Evolutionary conservation across 441 rosid genomes (phyloP), one percentile per base, ranked within the genome.

Genomic region (Adansonia rubrostipa): DNA sequence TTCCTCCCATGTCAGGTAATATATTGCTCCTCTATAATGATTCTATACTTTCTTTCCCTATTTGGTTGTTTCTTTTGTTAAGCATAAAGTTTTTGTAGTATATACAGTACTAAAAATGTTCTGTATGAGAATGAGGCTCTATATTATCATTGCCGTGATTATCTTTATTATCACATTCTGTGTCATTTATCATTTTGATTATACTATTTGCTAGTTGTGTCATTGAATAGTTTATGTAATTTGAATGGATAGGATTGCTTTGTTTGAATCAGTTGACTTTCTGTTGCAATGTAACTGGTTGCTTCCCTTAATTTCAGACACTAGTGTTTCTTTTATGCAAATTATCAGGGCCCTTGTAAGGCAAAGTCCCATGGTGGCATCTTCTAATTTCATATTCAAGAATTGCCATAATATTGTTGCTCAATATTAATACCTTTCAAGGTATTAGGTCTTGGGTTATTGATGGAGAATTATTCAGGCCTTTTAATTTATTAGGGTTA

Each of bases 1-100:
- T 95, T 84, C 79, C 95, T 97, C 79, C 99, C 99, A 54, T 97
- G 99, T 86, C 99, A 97, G 99, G 99, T 94, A 83, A 70, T 48
- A 28, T 75, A 54, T 60, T 48, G 1, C 15, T 42, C 4, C 56
- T 44, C 70, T 79, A 20, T 71, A 9, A 45, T 50, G 48, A 40
- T 13, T 57, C 50, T 51, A n/a, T 5, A 17, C 36, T 14, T 71
- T 11, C 24, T 19, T 77, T 36, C 40, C 13, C 40, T 61, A 6
- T 61, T 40, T 71, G 50, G 61, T 70, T 78, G 22, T 54, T 13
- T 64, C 57, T 45, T 63, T 42, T 71, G 40, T 69, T 57, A 17
- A 33, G 36, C 5, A 50, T 8, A 53, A 48, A 14, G 45, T 42
- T 2, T 58, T 44, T n/a, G 7, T 20, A 45, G 19, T 53, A 15